Base-by-base conservation (phyloP, 805 yeast genomes). In the Yarrowia sp. region DNA sequence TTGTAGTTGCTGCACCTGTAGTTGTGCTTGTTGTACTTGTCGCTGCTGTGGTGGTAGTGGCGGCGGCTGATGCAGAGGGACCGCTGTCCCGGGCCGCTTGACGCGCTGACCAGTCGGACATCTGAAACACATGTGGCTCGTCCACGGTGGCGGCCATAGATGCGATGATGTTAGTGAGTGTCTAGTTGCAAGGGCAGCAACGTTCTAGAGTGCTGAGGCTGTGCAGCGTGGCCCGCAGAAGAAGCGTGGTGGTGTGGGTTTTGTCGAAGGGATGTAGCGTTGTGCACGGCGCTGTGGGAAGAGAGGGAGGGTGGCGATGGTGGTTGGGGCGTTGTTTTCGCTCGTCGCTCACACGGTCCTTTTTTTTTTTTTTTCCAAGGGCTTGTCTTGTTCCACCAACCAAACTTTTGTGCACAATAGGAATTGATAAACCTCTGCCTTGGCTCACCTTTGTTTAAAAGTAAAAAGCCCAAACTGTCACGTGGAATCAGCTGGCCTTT, bases 41-140 rank as follows among this genome's bases (percentile, higher is more conserved):
- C 35, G 15, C 17, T n/a, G n/a, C n/a, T n/a, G n/a, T n/a, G n/a
- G n/a, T n/a, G 14, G 9, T 15, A 11, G 51, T 18, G 22, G 48
- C 9, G n/a, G 14, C 32, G 32, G 22, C 11, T 10, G 45, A 10
- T 10, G 38, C 38, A 11, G 33, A 22, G 32, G 47, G 47, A n/a
- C 4, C 32, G 32, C 47, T 28, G 48, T 32, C 48, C 13, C 14
- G 48, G 9, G 50, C 50, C 50, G 18, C 50, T 47, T 32, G 53
- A 47, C 53, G 55, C 55, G 55, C 55, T 11, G 55, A 35, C 55
- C 55, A 48, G 55, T 48, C 55, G 61, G 61, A 55, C 61, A 55
- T 55, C 47, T 55, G 61, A 39, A 55, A 41, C 61, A 55, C 61
- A 55, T 55, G 61, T 39, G 61, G 61, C 45, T 55, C 61, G 47